Evolutionary conservation across 148 eudicot genomes (phyloP), one percentile per base, ranked within the genome.

Genomic region (Heliosperma pusillum): DNA sequence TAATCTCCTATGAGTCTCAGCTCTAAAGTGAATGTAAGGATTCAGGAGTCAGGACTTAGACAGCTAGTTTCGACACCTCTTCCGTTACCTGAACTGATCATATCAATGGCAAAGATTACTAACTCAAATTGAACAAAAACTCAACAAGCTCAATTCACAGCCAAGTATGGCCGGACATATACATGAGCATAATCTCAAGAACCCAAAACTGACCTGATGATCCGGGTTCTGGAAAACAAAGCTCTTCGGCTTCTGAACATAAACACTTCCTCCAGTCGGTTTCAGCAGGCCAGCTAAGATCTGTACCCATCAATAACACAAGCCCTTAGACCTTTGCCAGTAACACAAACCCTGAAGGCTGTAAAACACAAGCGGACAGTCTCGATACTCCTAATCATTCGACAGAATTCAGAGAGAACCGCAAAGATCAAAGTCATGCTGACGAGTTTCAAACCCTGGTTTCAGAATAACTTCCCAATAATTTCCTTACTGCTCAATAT

Each of bases 221-320:
- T 94, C 98, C 1, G 98, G 98, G 82, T 94, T 94, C 82, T 94
- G 98, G 72, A 94, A 94, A 22, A 90, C 98, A 76, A 90, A 94
- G 82, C 98, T 91, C 84, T 87, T 91, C 4, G 97, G 97, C 70
- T 83, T 94, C 84, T 74, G 81, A 70, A 90, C 93, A 65, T 80
- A 73, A 81, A 91, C 74, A 77, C 60, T 82, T 33, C 98, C 98
- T 74, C 77, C 84, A 74, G 75, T 81, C 68, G 97, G 91, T 76
- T 80, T 87, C 82, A 91, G 61, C 30, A 94, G 86, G 59, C 97
- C 97, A 24, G 96, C 96, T 93, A 94, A 89, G 58, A 94, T 84
- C 98, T 94, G 84, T 77, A 75, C 17, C 80, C 78, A 40, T 67
- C 69, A 71, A 29, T 33, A 75, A 10, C 72, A 20, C 47, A 16